These are phyloP conservation scores for Dicorynia guianensis DNA, from an alignment of 306 rosid genomes.

Conservation along the genomic window DNA sequence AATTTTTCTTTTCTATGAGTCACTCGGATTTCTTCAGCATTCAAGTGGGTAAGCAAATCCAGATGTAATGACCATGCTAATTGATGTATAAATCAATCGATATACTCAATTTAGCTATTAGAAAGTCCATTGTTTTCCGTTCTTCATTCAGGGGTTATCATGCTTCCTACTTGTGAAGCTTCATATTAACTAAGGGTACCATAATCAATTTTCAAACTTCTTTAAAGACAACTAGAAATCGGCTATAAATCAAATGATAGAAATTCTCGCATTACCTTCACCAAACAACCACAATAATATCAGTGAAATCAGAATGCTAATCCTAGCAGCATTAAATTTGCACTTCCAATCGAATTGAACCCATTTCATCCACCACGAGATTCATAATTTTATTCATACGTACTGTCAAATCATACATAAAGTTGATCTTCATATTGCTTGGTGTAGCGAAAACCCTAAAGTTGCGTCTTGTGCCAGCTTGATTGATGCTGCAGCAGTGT, in stretches of 20 bases:
- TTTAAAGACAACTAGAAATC: background rate
- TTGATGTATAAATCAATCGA: background rate
- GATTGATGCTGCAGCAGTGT: background rate
- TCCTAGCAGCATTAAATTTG: background rate
- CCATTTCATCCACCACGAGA: background rate
- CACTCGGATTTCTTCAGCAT: too few species aligned
- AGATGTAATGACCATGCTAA: background rate
- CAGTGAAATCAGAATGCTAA: background rate
- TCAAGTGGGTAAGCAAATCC: too few species aligned
- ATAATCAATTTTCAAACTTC: too few species aligned
- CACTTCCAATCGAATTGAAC: background rate
- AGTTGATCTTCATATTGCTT: background rate
- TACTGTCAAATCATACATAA: background rate
- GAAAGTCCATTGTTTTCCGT: background rate
- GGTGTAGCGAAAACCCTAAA: slow-evolving; percentile 4
- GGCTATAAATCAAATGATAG: background rate
- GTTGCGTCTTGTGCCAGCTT: background rate
- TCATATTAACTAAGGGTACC: background rate
- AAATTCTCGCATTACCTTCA: background rate
- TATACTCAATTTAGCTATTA: background rate
- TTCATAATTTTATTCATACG: slow-evolving; percentile 4
- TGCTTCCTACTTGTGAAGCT: background rate
- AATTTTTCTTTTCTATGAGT: too few species aligned
- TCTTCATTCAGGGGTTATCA: too few species aligned
- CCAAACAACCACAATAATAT: background rate